phyloP scores from a whole-genome alignment of 1,139 yeast species.

The Candida sp. region DNA sequence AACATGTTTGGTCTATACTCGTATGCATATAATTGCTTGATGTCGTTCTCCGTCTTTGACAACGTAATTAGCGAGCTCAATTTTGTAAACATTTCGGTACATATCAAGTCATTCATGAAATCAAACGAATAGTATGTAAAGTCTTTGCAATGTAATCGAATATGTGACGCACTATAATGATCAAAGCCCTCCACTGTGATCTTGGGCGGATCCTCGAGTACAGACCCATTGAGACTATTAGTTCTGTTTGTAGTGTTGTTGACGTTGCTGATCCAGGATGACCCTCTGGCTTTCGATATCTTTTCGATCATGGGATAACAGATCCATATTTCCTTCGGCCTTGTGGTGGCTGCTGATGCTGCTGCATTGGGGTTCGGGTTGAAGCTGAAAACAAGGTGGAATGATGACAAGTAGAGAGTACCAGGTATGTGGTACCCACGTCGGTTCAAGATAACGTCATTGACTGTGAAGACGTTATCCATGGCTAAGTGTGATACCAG shows the following conservation, averaged over 20 bases:
- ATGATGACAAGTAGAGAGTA: conserved; percentile 77
- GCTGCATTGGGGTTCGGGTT: conserved; percentile 21
- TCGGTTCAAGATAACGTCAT: conserved; percentile 69
- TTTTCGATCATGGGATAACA: conserved; percentile 87
- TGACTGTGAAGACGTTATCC: conserved; percentile 47
- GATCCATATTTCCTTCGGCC: conserved; percentile 80
- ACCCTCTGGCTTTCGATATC: conserved; percentile 63
- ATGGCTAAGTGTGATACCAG: neutral
- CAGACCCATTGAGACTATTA: conserved; percentile 4
- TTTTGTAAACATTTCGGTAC: conserved; percentile 75
- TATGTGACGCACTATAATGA: conserved; percentile 54
- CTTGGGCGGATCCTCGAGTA: conserved; percentile 11
- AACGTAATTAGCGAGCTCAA: conserved; percentile 63
- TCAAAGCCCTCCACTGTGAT: conserved; percentile 22
- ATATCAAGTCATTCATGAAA: conserved; percentile 60
- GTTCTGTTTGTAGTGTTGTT: conserved; percentile 11
- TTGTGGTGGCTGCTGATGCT: conserved; percentile 11
- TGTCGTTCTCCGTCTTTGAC: conserved; percentile 33
- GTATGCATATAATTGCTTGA: conserved; percentile 53
- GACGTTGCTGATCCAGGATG: conserved; percentile 34
- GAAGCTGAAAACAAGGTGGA: conserved; percentile 80
- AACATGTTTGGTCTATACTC: conserved; percentile 55
- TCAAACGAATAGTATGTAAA: conserved; percentile 86
- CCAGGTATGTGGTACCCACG: conserved; percentile 73
- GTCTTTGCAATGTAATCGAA: conserved; percentile 83